phyloP scores from a whole-genome alignment of 1,284 basidiomycete species.

The Peniophora sp. region DNA sequence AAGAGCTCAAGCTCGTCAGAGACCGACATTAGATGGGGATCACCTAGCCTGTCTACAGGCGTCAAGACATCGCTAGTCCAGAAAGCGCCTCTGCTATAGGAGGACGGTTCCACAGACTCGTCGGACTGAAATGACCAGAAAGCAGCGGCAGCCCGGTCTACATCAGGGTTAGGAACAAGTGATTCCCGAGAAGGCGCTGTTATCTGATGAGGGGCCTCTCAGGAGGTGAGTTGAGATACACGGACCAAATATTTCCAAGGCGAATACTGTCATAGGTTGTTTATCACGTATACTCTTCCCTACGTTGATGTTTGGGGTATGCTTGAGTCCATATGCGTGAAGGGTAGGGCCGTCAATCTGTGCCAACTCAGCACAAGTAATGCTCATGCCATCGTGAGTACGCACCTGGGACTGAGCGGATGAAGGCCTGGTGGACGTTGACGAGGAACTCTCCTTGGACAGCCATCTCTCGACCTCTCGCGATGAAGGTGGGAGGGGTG shows the following conservation, averaged over 20 bases:
- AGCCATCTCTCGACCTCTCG: constrained; percentile 49
- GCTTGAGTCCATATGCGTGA: constrained; percentile 62
- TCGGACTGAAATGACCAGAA: constrained; percentile 61
- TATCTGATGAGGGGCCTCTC: neutral
- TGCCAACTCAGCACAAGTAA: too few species aligned
- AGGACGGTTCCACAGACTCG: too few species aligned
- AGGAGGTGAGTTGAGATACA: neutral
- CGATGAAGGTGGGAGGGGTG: constrained; percentile 51
- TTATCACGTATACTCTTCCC: constrained; percentile 45
- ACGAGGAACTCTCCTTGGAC: constrained; percentile 16
- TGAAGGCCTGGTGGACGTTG: constrained; percentile 12
- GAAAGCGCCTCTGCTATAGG: too few species aligned
- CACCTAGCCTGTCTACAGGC: constrained; percentile 25
- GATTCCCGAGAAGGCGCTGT: constrained; percentile 57
- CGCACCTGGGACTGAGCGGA: constrained; percentile 44
- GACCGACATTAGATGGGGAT: constrained; percentile 47
- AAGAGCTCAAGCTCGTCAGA: constrained; percentile 77
- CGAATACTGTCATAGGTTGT: constrained; percentile 75
- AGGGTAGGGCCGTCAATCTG: constrained; percentile 80
- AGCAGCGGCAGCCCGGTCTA: constrained; percentile 65
- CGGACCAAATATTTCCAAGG: constrained; percentile 79
- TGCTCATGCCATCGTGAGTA: neutral
- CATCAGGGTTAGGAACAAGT: constrained; percentile 63
- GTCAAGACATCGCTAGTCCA: too few species aligned
- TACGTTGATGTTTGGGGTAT: constrained; percentile 38